Base-by-base conservation (phyloP, 2,329 filamentous ascomycete species). In the Pseudogymnoascus sp. region DNA sequence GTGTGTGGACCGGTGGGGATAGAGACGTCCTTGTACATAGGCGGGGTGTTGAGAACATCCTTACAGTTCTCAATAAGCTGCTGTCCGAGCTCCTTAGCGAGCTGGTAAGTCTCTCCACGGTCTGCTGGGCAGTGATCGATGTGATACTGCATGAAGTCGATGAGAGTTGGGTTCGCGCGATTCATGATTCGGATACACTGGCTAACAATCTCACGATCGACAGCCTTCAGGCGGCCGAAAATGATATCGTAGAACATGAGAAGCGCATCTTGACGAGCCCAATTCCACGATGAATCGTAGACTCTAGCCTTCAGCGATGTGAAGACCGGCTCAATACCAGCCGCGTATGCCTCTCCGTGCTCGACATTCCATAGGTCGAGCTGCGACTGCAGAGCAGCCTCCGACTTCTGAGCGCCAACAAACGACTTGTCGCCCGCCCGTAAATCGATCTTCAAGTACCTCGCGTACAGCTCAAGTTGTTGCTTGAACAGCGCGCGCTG, bases 211-310 rank as follows among this genome's bases (percentile, higher is more conserved):
- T 99, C 95, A 67, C 95, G 90, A 72, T 99, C 95, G 41, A 99
- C 90, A 59, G 88, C 91, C 80, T 95, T 87, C 61, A 99, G 86
- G 65, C 95, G 87, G 63, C 95, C 95, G 71, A 99, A 99, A 73
- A 99, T 97, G 73, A 99, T 96, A 73, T 99, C 95, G 78, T 92
- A 99, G 81, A 95, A 99, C 93, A 99, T 99, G 80, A 84, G 95
- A 61, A 99, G 85, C 28, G 93, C 95, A 75, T 99, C 95, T 75
- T 99, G 95, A 61, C 95, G 89, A 65, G 92, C 95, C 95, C 95
- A 99, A 76, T 99, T 99, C 95, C 95, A 99, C 0, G 92, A 96
- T 0, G 95, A 97, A 75, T 99, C 95, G 78, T 99, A 99, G 8
- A 95, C 88, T 73, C 95, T 89, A 33, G 95, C 95, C 77, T 99